A percentile compares a stretch with the other conserved stretches of the same genome.
phyloP scores from a whole-genome alignment of 495 filamentous ascomycete species.

The Astrocystis sublimbata region DNA sequence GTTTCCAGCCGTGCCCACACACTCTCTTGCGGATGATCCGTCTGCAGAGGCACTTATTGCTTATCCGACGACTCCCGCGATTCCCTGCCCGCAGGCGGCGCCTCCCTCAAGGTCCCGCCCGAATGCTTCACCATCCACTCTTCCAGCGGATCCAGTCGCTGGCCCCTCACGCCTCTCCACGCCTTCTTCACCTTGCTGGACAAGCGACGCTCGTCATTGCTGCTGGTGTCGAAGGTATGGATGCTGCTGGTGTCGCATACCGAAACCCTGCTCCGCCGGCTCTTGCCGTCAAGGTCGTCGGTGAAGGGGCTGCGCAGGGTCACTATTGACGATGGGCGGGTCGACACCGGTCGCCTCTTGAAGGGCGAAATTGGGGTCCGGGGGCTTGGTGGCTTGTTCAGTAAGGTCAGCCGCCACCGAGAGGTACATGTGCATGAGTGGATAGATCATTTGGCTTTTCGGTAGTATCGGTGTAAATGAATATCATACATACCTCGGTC shows the following conservation, averaged over 20 bases:
- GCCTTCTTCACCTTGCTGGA: slow-evolving; percentile 17
- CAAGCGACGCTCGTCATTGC: slow-evolving; percentile 8
- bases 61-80: background rate
- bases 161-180: slow-evolving; percentile 10
- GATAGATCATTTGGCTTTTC: background rate
- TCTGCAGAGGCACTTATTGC: background rate
- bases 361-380: background rate
- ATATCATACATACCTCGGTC: slow-evolving; percentile 7
- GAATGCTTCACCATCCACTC: slow-evolving; percentile 21
- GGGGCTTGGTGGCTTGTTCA: background rate
- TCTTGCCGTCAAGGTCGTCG: background rate
- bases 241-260: slow-evolving; percentile 1
- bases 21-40: background rate
- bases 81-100: background rate
- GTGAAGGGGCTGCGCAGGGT: background rate
- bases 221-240: background rate
- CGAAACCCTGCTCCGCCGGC: background rate
- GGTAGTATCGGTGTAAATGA: background rate
- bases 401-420: background rate
- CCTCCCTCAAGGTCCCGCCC: slow-evolving; percentile 9
- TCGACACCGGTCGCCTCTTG: background rate
- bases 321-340: slow-evolving; percentile 5
- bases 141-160: slow-evolving; percentile 11
- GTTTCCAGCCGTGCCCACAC: background rate
- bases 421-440: background rate